phyloP scores from a whole-genome alignment of 2,329 filamentous ascomycete genomes.

The Calycina marina region DNA sequence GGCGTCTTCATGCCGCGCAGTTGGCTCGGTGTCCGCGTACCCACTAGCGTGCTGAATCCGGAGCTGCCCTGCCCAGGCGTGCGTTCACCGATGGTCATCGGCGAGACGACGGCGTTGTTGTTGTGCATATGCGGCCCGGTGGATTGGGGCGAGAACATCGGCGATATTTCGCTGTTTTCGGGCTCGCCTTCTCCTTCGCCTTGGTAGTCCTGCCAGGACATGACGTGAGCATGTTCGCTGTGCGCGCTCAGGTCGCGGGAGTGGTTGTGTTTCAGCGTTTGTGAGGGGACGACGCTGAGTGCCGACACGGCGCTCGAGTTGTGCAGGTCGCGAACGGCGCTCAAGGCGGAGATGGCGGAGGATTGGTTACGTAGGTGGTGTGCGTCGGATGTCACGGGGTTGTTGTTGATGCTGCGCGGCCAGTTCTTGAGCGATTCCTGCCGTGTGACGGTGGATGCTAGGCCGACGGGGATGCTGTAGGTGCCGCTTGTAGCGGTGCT shows the following conservation, averaged over 20 bases:
- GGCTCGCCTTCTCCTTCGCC: not conserved
- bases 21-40: not conserved
- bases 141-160: not conserved
- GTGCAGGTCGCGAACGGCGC: not conserved
- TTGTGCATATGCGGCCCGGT: not conserved
- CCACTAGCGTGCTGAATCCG: not conserved
- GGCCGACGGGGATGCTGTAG: conserved; percentile 13
- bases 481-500: conserved; percentile 1
- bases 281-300: not conserved
- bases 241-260: not conserved
- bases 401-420: not conserved
- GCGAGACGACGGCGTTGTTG: not conserved
- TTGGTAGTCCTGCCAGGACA: conserved; percentile 1
- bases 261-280: not conserved
- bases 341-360: not conserved
- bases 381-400: not conserved
- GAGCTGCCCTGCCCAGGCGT: not conserved
- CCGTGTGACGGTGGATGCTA: conserved; percentile 2
- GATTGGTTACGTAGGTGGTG: not conserved
- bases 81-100: not conserved
- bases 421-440: not conserved
- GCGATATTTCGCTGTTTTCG: not conserved
- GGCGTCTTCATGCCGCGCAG: not conserved
- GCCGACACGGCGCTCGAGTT: not conserved
- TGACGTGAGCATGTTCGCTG: not conserved